Base-by-base conservation (phyloP, 805 yeast genomes). In the Candida berthetii region DNA sequence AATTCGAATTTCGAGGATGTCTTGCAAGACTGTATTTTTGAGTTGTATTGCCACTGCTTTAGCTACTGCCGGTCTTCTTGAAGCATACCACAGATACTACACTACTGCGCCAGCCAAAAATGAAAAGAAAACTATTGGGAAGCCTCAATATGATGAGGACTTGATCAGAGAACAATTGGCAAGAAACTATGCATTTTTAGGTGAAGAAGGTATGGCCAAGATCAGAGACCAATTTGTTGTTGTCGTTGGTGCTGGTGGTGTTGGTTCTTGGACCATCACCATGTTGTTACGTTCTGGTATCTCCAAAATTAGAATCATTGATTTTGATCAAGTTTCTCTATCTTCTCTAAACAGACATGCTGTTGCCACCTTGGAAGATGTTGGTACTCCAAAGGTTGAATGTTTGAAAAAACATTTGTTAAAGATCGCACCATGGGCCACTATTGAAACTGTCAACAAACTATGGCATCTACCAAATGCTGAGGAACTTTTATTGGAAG, bases 211-310 rank as follows among this genome's bases (percentile, higher is more conserved):
- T 1, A 80, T 89, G 77, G 61, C 64, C 16, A 78, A 77, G 44
- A 76, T 93, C 15, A 78, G 96, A 41, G 63, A 71, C 11, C 82
- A 87, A 54, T 72, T 76, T 42, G 75, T 90, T 3, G 85, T 88
- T 2, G 85, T 91, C 14, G 83, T 80, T 11, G 99, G 99, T 25
- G 93, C 91, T 15, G 99, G 99, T 44, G 99, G 99, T 44, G 99
- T 93, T 33, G 99, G 99, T 2, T 90, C 97, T 0, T 90, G 96
- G 91, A 96, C 83, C 19, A 82, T 85, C 11, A 83, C 95, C 10
- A 87, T 95, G 85, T 71, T 93, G 42, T 84, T 85, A 2, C 79
- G 99, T 54, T 85, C 96, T 15, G 99, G 99, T 14, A 82, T 90
- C 32, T 82, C 84, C 17, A 74, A 77, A 44, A 60, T 93, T 40